phyloP scores from a whole-genome alignment of 306 rosid genomes.

The Cajanus cajan region DNA sequence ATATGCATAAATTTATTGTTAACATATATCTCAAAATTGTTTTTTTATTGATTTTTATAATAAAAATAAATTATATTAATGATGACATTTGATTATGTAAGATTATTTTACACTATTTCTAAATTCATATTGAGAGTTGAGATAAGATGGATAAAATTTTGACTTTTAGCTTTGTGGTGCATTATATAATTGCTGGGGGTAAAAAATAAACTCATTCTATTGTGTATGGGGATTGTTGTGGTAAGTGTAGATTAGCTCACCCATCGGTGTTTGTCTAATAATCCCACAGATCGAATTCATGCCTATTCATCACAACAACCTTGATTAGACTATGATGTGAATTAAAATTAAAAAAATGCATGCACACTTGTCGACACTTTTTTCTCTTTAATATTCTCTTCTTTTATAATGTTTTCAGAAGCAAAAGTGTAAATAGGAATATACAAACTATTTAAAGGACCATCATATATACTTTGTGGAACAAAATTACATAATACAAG shows the following conservation, averaged over 20 bases:
- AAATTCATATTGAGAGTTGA: too few species aligned
- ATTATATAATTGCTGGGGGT: too few species aligned
- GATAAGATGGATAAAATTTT: too few species aligned
- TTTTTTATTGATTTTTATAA: too few species aligned
- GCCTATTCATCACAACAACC: not conserved
- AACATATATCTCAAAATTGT: too few species aligned
- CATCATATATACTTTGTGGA: not conserved
- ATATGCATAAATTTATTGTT: too few species aligned
- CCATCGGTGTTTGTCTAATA: conserved; percentile 1
- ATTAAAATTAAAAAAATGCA: not conserved
- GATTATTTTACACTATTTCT: too few species aligned
- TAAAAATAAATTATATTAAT: too few species aligned
- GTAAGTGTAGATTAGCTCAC: not conserved
- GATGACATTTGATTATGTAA: too few species aligned
- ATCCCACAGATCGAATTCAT: not conserved
- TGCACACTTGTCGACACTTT: not conserved
- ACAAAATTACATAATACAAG: not conserved
- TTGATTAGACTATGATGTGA: conserved; percentile 22
- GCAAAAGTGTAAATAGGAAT: not conserved
- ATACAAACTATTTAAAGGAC: not conserved
- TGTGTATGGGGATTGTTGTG: not conserved
- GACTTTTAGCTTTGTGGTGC: too few species aligned
- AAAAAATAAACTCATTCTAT: too few species aligned
- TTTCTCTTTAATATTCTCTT: not conserved
- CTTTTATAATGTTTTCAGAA: not conserved